Base-by-base conservation (phyloP, 345 rosid genomes). In the Aquilaria malaccensis region DNA sequence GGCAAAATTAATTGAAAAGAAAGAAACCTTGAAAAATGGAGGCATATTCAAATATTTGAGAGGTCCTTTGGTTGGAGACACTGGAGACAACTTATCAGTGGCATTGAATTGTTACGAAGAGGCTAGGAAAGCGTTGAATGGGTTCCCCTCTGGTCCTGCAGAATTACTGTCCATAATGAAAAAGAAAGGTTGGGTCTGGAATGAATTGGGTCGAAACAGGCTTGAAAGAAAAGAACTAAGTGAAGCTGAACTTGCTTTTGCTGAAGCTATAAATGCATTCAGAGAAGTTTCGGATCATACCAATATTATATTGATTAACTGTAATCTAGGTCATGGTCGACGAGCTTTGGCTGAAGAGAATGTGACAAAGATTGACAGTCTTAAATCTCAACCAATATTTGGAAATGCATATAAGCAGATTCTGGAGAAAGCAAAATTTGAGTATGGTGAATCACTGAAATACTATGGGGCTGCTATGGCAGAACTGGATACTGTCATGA, bases 171-270 rank as follows among this genome's bases (percentile, higher is more conserved):
- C 89, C 58, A 71, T 89, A 51, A 32, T 77, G 32, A 85, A 77
- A 71, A 93, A 83, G 85, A 85, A 85, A 70, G 97, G 98, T 52
- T 93, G 98, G 98, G 85, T 80, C 50, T 89, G 83, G 72, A 89
- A 89, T 56, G 98, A 93, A 77, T 77, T 93, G 65, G 96, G 98
- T 64, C 81, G 96, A 67, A 79, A 78, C 68, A 85, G 90, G 67
- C 85, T 93, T 13, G 85, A 61, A 68, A 77, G 79, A 59, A 89
- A 81, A 67, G 91, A 89, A 68, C 69, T 87, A 58, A 78, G 50
- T 50, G 76, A 76, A 72, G 98, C 96, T 60, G 96, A 93, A 78
- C 78, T 66, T 58, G 88, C 91, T 30, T 93, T 89, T 76, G 80
- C 82, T 59, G 91, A 85, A 74, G 96, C 98, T 69, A 80, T 89